Percentiles rank a stretch among this genome's conserved stretches.
phyloP scores from a whole-genome alignment of 139 green algal species.

The Coccomyxa sp. region DNA sequence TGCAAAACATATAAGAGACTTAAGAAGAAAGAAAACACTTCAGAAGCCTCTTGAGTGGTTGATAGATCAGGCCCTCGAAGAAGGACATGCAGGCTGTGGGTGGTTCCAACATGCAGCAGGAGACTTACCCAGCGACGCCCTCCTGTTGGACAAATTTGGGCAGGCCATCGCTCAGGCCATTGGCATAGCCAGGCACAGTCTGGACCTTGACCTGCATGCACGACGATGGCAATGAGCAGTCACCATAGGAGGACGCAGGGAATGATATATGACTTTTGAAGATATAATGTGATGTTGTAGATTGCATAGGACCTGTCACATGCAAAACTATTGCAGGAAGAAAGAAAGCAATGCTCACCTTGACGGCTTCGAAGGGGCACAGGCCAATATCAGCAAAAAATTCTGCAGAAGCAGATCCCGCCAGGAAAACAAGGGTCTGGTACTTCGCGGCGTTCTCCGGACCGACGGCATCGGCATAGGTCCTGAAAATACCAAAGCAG shows the following conservation, averaged over 20 bases:
- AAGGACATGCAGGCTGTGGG: no score
- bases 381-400: constrained; percentile 94
- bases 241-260: no score
- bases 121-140: constrained; percentile 34
- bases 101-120: neutral
- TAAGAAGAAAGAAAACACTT: neutral
- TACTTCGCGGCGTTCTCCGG: constrained; percentile 80
- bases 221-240: no score
- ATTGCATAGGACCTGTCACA: no score
- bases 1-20: neutral
- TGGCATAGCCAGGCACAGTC: constrained; percentile 82
- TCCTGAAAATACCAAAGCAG: constrained; percentile 27
- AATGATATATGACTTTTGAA: no score
- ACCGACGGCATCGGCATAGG: constrained; percentile 79
- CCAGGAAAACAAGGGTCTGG: constrained; percentile 85
- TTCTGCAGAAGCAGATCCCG: constrained; percentile 82
- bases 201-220: constrained; percentile 83
- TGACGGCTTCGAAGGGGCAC: constrained; percentile 93
- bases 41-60: no score
- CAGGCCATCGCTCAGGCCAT: constrained; percentile 76
- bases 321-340: neutral
- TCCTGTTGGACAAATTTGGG: constrained; percentile 78
- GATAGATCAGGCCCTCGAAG: no score
- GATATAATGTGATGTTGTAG: no score
- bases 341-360: constrained; percentile 44